Conservation (phyloP, 352 stramenopile genomes). For the Globisporangium orthogonon region DNA sequence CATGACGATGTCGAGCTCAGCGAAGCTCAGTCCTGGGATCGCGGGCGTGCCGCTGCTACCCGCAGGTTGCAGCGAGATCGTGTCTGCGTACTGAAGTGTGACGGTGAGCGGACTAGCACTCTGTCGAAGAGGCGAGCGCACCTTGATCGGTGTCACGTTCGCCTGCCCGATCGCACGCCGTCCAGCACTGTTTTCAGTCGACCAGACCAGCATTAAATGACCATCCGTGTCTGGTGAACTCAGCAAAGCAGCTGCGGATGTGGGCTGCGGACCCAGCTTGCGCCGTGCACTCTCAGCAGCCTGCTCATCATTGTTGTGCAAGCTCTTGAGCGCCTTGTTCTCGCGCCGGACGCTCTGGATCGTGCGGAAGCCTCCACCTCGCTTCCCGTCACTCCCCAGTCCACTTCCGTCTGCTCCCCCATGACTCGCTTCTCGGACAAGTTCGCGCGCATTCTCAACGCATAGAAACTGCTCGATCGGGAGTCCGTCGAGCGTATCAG, state of each 20-base stretch:
- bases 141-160: slow-evolving; percentile 55
- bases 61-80: slow-evolving; percentile 20
- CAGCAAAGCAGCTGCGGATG: slow-evolving; percentile 48
- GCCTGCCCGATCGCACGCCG: slow-evolving; percentile 41
- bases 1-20: slow-evolving; percentile 67
- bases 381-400: slow-evolving; percentile 27
- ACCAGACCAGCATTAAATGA: slow-evolving; percentile 69
- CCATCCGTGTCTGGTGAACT: slow-evolving; percentile 42
- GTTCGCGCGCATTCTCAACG: slow-evolving; percentile 53
- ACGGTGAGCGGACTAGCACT: slow-evolving; percentile 64
- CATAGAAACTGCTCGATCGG: slow-evolving; percentile 71
- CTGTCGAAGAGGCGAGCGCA: slow-evolving; percentile 38
- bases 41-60: slow-evolving; percentile 7
- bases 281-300: not conserved
- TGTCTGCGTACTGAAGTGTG: slow-evolving; percentile 49
- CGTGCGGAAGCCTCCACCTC: slow-evolving; percentile 56
- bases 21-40: slow-evolving; percentile 28
- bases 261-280: slow-evolving; percentile 37
- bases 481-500: slow-evolving; percentile 20
- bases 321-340: slow-evolving; percentile 68
- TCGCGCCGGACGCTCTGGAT: slow-evolving; percentile 84
- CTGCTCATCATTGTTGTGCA: slow-evolving; percentile 4
- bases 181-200: slow-evolving; percentile 22
- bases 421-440: slow-evolving; percentile 22
- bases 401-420: slow-evolving; percentile 13